A percentile compares a stretch with the other conserved stretches of the same genome.
These are phyloP conservation scores for Boeremia exigua DNA, from an alignment of 2,329 filamentous ascomycete species.

Conservation along the genomic window DNA sequence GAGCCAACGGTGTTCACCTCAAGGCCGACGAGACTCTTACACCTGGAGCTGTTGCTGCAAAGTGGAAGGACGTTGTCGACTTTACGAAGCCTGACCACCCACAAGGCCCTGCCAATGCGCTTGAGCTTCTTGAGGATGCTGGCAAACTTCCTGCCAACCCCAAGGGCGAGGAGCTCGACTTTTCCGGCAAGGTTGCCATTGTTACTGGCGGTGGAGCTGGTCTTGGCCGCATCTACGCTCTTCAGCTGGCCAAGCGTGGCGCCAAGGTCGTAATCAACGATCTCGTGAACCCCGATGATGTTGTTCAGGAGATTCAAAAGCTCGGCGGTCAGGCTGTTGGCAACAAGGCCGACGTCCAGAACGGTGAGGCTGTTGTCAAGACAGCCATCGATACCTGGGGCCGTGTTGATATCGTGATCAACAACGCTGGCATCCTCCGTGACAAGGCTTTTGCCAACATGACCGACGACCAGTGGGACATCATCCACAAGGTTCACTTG, in stretches of 20 bases:
- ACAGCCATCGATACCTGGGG: conserved; percentile 91
- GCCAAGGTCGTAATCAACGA: conserved; percentile 94
- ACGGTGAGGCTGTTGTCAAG: conserved; percentile 91
- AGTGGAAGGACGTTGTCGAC: conserved; percentile 87
- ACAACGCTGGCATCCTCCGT: conserved; percentile 96
- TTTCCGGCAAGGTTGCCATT: conserved; percentile 48
- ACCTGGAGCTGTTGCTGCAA: conserved; percentile 82
- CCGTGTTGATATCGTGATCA: conserved; percentile 92
- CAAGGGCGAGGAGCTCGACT: conserved; percentile 41
- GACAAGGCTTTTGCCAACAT: conserved; percentile 99
- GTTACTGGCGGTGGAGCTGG: conserved; percentile 51
- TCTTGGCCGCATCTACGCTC: conserved; percentile 87
- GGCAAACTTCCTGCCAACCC: conserved; percentile 39
- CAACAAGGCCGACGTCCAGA: conserved; percentile 91
- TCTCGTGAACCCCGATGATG: conserved; percentile 86
- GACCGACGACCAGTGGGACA: conserved; percentile 92
- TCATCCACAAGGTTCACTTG: conserved; percentile 90
- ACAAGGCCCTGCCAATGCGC: conserved; percentile 83
- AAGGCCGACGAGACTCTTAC: conserved; percentile 90
- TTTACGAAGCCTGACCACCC: conserved; percentile 86
- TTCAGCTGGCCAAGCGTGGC: conserved; percentile 85
- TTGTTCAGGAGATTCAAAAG: conserved; percentile 92
- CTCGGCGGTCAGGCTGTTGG: conserved; percentile 87
- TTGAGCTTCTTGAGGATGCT: conserved; percentile 65
- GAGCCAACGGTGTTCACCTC: conserved; percentile 84